phyloP scores from a whole-genome alignment of 2,329 filamentous ascomycete species.

The Claviceps sp. region DNA sequence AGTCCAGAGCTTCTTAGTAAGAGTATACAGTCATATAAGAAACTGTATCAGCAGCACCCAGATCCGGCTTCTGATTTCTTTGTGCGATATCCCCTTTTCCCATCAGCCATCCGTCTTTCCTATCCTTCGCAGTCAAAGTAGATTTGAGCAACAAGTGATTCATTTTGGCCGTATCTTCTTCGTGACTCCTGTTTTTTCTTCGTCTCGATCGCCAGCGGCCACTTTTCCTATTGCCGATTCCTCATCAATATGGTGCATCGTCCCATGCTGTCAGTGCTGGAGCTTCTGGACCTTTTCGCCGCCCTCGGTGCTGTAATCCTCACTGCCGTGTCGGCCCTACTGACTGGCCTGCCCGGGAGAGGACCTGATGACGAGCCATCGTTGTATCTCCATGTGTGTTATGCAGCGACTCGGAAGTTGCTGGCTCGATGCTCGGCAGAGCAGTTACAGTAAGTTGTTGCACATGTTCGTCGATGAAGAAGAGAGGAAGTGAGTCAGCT shows the following conservation, averaged over 20 bases:
- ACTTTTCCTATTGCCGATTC: background rate
- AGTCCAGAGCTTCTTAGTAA: too few species aligned
- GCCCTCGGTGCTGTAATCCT: conserved; percentile 6
- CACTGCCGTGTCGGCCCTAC: background rate
- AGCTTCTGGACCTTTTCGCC: conserved; percentile 9
- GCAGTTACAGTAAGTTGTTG: conserved; percentile 8
- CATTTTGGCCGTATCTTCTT: background rate
- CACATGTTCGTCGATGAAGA: background rate
- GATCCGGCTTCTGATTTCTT: too few species aligned
- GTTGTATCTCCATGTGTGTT: conserved; percentile 8
- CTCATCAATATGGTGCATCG: background rate
- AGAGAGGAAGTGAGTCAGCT: background rate
- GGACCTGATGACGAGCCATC: conserved; percentile 8
- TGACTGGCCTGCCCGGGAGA: conserved; percentile 4
- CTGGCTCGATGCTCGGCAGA: conserved; percentile 6
- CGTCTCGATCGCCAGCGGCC: too few species aligned
- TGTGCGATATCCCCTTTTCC: too few species aligned
- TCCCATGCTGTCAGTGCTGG: conserved; percentile 1
- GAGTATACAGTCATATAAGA: too few species aligned
- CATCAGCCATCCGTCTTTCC: too few species aligned
- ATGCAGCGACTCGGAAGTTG: conserved; percentile 8
- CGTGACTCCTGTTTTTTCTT: background rate
- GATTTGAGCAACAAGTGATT: too few species aligned
- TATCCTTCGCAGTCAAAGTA: too few species aligned
- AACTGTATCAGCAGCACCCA: too few species aligned